These are phyloP conservation scores for Anastatica hierochuntica DNA, from an alignment of 345 rosid species.

Conservation along the genomic window DNA sequence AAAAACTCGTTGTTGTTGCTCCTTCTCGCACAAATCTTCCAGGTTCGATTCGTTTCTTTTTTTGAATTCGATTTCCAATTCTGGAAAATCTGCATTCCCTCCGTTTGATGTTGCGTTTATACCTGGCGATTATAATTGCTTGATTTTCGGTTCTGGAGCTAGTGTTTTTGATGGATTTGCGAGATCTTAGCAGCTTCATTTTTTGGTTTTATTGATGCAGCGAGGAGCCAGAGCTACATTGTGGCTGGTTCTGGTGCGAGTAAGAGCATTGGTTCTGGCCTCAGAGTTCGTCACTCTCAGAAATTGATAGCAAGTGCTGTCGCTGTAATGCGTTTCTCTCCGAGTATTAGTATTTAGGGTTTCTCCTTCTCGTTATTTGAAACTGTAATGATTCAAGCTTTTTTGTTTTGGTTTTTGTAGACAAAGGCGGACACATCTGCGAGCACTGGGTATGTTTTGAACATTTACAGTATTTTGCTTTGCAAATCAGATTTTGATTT, in stretches of 20 bases:
- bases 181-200: neutral
- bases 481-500: no score
- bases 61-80: neutral
- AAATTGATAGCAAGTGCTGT: conserved; percentile 56
- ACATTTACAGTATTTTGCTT: no score
- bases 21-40: conserved; percentile 35
- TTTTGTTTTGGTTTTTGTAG: conserved; percentile 27
- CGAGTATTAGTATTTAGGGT: neutral
- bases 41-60: conserved; percentile 25
- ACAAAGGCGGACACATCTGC: conserved; percentile 50
- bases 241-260: conserved; percentile 55
- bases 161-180: neutral
- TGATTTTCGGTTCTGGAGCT: neutral
- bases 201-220: conserved; percentile 21
- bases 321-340: conserved; percentile 31
- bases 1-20: conserved; percentile 19
- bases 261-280: conserved; percentile 25
- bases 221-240: conserved; percentile 31
- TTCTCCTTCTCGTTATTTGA: neutral
- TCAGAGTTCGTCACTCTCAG: conserved; percentile 29
- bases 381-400: neutral
- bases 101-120: no score
- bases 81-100: neutral
- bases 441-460: conserved; percentile 56
- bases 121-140: neutral